Conservation (phyloP, 768 basidiomycete species). For the Tylopilus sp. region DNA sequence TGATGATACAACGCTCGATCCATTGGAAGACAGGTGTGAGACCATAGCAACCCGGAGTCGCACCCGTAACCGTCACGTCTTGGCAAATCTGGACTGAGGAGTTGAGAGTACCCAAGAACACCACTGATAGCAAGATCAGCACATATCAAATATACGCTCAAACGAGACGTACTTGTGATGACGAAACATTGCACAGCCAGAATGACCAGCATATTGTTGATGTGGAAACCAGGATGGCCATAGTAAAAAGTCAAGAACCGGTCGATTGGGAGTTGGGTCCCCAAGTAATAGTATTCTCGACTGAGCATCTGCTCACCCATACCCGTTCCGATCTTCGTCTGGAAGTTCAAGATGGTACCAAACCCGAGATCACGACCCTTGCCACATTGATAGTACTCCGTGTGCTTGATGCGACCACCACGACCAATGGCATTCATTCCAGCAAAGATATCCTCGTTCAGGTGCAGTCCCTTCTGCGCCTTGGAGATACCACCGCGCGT, state of each 20-base stretch:
- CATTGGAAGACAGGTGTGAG: conserved; percentile 90
- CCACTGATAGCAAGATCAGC: conserved; percentile 52
- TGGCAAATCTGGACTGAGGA: conserved; percentile 75
- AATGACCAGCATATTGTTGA: conserved; percentile 99
- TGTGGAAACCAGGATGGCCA: conserved; percentile 98
- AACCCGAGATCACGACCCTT: conserved; percentile 99
- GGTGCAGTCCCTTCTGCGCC: conserved; percentile 97
- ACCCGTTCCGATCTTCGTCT: conserved; percentile 99
- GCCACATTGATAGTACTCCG: conserved; percentile 98
- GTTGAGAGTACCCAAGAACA: conserved; percentile 92
- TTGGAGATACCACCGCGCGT: conserved; percentile 98
- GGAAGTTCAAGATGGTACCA: conserved; percentile 98
- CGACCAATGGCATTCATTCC: conserved; percentile 98
- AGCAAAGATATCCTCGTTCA: conserved; percentile 99
- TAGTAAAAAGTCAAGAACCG: conserved; percentile 99
- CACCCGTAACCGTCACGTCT: conserved; percentile 68
- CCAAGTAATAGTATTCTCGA: conserved; percentile 97
- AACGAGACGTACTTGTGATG: conserved; percentile 65
- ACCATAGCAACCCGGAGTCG: conserved; percentile 92
- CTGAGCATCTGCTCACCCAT: conserved; percentile 99
- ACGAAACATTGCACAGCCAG: conserved; percentile 95
- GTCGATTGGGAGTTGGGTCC: conserved; percentile 96
- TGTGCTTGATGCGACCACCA: conserved; percentile 97
- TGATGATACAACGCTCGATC: conserved; percentile 95
- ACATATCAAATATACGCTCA: background rate